phyloP scores from a whole-genome alignment of 768 basidiomycete genomes.

The Pholiota molesta region DNA sequence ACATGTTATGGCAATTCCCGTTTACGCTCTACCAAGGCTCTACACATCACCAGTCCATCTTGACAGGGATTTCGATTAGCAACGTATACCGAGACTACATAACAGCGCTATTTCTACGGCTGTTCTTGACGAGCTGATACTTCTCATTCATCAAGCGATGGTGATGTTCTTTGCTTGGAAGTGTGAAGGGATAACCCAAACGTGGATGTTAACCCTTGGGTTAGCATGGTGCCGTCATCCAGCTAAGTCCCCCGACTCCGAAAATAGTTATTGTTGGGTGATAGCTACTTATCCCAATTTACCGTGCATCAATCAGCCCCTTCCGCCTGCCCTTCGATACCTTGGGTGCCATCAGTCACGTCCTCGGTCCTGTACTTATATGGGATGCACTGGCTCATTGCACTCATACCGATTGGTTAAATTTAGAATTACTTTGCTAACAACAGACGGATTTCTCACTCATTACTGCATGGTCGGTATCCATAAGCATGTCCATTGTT shows the following conservation, averaged over 20 bases:
- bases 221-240: constrained; percentile 2
- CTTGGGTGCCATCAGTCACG: background rate
- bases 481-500: background rate
- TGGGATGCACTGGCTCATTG: background rate
- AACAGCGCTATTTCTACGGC: constrained; percentile 1
- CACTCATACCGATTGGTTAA: background rate
- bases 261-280: background rate
- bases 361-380: background rate
- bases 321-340: background rate
- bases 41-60: background rate
- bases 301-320: background rate
- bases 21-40: constrained; percentile 3
- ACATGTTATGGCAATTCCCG: constrained; percentile 5
- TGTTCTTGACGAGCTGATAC: background rate
- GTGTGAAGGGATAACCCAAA: constrained; percentile 6
- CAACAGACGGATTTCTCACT: constrained; percentile 1
- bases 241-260: background rate
- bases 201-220: background rate
- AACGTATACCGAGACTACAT: background rate
- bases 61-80: constrained; percentile 8
- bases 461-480: background rate
- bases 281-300: background rate
- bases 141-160: constrained; percentile 1
- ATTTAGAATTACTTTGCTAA: background rate
- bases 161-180: background rate